A percentile compares a stretch with the other conserved stretches of the same genome.
phyloP scores from a whole-genome alignment of 805 yeast genomes.

The Zygoascus ofunaensis region DNA sequence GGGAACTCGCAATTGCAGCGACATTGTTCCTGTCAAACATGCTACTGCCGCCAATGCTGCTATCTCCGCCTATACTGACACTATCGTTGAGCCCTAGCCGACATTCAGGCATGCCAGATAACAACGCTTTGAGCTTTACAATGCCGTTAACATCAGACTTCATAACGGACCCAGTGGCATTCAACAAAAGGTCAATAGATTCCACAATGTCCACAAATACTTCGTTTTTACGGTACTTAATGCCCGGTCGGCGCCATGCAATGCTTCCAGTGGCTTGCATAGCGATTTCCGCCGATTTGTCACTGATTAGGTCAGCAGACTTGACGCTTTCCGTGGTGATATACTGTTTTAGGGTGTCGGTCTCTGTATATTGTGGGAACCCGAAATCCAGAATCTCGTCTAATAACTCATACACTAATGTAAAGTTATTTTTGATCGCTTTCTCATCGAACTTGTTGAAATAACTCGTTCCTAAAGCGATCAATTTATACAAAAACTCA shows the following conservation, averaged over 20 bases:
- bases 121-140: slow-evolving; percentile 57
- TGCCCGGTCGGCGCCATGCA: slow-evolving; percentile 64
- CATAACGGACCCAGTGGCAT: slow-evolving; percentile 47
- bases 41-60: slow-evolving; percentile 14
- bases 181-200: slow-evolving; percentile 59
- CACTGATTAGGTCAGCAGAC: slow-evolving; percentile 9
- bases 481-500: slow-evolving; percentile 65
- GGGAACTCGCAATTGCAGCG: slow-evolving; percentile 29
- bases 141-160: slow-evolving; percentile 70
- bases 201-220: slow-evolving; percentile 70
- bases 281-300: slow-evolving; percentile 22
- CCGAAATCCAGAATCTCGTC: slow-evolving; percentile 76
- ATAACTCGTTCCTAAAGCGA: slow-evolving; percentile 41
- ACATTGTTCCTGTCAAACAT: slow-evolving; percentile 16
- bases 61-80: slow-evolving; percentile 23
- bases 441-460: slow-evolving; percentile 37
- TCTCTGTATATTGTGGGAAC: slow-evolving; percentile 60
- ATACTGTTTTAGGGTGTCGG: slow-evolving; percentile 31
- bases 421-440: slow-evolving; percentile 55
- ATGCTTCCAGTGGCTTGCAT: slow-evolving; percentile 34
- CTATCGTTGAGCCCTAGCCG: slow-evolving; percentile 67
- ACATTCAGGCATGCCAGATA: slow-evolving; percentile 79
- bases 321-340: slow-evolving; percentile 28
- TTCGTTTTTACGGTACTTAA: slow-evolving; percentile 75
- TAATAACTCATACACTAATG: slow-evolving; percentile 61